phyloP scores from a whole-genome alignment of 306 rosid genomes.

The Cucumis cinereus region DNA sequence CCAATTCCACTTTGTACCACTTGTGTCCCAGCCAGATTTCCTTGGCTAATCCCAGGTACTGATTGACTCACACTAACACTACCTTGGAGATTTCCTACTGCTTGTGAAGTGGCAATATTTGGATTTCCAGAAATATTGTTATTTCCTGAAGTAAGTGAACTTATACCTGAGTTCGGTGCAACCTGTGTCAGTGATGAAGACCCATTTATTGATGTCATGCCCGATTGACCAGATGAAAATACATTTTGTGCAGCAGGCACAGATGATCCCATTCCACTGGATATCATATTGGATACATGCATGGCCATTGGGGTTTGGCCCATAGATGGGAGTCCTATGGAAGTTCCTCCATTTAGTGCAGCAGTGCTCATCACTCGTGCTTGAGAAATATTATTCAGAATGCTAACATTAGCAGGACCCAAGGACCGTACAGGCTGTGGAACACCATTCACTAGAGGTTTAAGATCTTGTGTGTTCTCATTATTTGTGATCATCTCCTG shows the following conservation, averaged over 20 bases:
- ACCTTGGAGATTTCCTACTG: slow-evolving; percentile 65
- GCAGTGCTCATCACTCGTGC: slow-evolving; percentile 72
- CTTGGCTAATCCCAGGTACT: slow-evolving; percentile 62
- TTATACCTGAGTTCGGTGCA: slow-evolving; percentile 51
- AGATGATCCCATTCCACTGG: slow-evolving; percentile 92
- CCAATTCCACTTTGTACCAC: slow-evolving; percentile 71
- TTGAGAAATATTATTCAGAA: slow-evolving; percentile 77
- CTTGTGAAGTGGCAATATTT: slow-evolving; percentile 70
- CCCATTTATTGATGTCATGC: slow-evolving; percentile 43
- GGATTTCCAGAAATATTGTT: slow-evolving; percentile 63
- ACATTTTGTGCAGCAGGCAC: slow-evolving; percentile 68
- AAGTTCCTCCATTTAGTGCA: slow-evolving; percentile 62
- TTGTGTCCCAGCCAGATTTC: slow-evolving; percentile 64
- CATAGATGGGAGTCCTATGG: slow-evolving; percentile 65
- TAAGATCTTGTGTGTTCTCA: slow-evolving; percentile 62
- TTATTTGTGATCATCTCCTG: slow-evolving; percentile 66
- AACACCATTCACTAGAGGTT: slow-evolving; percentile 50
- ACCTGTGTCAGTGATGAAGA: slow-evolving; percentile 71
- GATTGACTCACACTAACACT: slow-evolving; percentile 73
- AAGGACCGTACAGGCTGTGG: slow-evolving; percentile 65
- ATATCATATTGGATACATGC: slow-evolving; percentile 96
- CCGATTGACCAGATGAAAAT: slow-evolving; percentile 66
- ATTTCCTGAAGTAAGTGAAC: slow-evolving; percentile 53
- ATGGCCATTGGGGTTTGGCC: slow-evolving; percentile 79
- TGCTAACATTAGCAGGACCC: slow-evolving; percentile 59